Evolutionary conservation across 257 asterid species (phyloP).

Genomic region (Ligustrum vulgare): DNA sequence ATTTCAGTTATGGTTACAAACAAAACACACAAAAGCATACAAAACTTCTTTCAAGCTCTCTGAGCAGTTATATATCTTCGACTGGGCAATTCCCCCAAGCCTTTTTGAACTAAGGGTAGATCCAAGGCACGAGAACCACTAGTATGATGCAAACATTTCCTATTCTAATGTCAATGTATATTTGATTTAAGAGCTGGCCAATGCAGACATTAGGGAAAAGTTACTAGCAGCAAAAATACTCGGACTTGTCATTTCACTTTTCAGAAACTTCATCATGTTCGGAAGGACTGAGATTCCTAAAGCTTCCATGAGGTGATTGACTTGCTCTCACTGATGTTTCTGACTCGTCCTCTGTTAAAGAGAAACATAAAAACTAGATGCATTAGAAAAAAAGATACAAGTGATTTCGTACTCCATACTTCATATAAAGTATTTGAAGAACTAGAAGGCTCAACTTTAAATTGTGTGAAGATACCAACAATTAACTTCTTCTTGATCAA

Average conservation of each 20-base stretch:
- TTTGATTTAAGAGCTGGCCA: constrained; percentile 8
- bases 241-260: constrained; percentile 19
- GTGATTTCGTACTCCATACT: no score
- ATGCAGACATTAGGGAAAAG: background rate
- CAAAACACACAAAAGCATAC: constrained; percentile 5
- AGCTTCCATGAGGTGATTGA: constrained; percentile 42
- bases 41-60: constrained; percentile 22
- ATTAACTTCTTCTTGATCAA: background rate
- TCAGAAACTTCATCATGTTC: constrained; percentile 27
- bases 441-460: background rate
- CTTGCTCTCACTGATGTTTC: constrained; percentile 62
- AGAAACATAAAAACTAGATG: constrained; percentile 20
- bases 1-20: constrained; percentile 20
- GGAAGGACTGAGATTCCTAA: constrained; percentile 40
- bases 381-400: background rate
- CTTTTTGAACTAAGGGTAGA: background rate
- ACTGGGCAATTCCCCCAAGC: background rate
- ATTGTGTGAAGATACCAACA: background rate
- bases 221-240: constrained; percentile 9
- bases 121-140: constrained; percentile 5
- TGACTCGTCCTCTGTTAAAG: constrained; percentile 68
- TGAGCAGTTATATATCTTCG: constrained; percentile 17
- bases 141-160: background rate
- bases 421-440: background rate
- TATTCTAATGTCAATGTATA: background rate